These are phyloP conservation scores for Tephrocybe rancida DNA, from an alignment of 768 basidiomycete species.

Conservation along the genomic window DNA sequence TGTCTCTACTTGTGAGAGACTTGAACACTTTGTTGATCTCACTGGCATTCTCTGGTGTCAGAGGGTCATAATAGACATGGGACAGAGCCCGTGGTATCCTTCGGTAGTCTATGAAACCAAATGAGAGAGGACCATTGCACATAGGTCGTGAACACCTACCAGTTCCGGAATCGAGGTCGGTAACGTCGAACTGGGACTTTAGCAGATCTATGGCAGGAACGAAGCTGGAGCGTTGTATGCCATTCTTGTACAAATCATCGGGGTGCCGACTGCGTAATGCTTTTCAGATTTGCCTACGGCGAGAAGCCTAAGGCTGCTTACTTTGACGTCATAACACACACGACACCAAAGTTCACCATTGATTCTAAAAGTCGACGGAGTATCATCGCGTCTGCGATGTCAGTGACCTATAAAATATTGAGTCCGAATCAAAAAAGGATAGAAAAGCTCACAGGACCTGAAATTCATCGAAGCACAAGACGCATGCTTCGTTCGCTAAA, in stretches of 20 bases:
- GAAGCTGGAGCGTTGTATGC: conserved; percentile 95
- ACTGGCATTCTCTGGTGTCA: conserved; percentile 59
- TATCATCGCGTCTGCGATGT: conserved; percentile 99
- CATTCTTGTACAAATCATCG: conserved; percentile 97
- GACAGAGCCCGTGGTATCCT: conserved; percentile 92
- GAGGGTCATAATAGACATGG: conserved; percentile 89
- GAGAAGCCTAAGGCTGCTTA: conserved; percentile 38
- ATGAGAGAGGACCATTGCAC: conserved; percentile 3
- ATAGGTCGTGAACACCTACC: conserved; percentile 46
- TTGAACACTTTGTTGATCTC: conserved; percentile 88
- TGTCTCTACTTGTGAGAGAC: conserved; percentile 59
- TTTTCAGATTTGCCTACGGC: conserved; percentile 1
- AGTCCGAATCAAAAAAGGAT: background rate
- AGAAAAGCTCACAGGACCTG: conserved; percentile 58
- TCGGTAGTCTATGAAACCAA: conserved; percentile 74
- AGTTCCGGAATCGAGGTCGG: conserved; percentile 94
- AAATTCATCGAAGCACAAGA: conserved; percentile 98
- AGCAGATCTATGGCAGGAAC: conserved; percentile 93
- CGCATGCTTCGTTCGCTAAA: conserved; percentile 78
- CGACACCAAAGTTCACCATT: conserved; percentile 86
- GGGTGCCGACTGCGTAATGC: conserved; percentile 79
- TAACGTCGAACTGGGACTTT: conserved; percentile 83
- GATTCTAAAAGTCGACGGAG: conserved; percentile 85
- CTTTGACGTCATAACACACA: conserved; percentile 98
- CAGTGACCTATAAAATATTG: conserved; percentile 67